phyloP scores from a whole-genome alignment of 176 grass and related monocot genomes.

The Canna indica region DNA sequence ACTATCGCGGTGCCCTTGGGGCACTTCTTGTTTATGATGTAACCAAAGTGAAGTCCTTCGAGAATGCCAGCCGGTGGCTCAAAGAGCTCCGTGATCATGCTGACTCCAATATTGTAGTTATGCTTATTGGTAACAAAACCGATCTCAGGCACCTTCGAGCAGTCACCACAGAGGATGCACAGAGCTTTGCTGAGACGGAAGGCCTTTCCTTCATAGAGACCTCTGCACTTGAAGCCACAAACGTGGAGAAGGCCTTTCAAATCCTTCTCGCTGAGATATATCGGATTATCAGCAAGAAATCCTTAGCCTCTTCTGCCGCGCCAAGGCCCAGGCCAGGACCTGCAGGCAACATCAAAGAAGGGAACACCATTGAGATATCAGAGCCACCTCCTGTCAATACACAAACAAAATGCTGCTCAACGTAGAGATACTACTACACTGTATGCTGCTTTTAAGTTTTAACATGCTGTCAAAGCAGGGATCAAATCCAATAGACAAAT shows the following conservation, averaged over 20 bases:
- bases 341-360: neutral
- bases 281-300: conserved; percentile 11
- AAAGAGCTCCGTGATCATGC: conserved; percentile 68
- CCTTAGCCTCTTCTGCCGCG: neutral
- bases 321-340: neutral
- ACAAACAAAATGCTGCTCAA: neutral
- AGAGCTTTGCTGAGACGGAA: conserved; percentile 67
- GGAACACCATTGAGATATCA: neutral
- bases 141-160: conserved; percentile 62
- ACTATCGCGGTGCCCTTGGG: conserved; percentile 48
- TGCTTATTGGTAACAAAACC: conserved; percentile 72
- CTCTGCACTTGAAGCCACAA: conserved; percentile 68
- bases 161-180: conserved; percentile 42
- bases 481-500: neutral
- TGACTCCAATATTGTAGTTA: conserved; percentile 68
- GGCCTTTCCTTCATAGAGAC: conserved; percentile 71
- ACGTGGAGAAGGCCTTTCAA: conserved; percentile 77
- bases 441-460: neutral
- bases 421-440: neutral
- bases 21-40: conserved; percentile 79
- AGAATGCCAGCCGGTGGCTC: conserved; percentile 68
- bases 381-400: neutral
- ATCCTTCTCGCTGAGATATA: conserved; percentile 65
- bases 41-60: conserved; percentile 65
- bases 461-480: neutral